A percentile compares a stretch with the other conserved stretches of the same genome.
Conservation (phyloP, 176 grass and related monocot genomes). For the Phoenix roebelenii region DNA sequence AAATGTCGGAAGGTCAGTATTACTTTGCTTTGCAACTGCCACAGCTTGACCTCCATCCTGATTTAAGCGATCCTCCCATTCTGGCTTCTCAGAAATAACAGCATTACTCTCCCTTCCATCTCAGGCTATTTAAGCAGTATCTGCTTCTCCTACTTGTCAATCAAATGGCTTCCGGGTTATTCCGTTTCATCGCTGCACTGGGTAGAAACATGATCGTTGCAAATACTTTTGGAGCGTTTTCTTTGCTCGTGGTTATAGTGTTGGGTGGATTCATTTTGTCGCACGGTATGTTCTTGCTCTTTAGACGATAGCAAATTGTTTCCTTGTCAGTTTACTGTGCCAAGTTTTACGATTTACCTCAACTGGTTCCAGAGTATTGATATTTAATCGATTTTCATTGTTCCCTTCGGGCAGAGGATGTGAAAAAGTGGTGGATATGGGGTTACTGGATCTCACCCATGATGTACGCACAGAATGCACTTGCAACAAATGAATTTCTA, state of each 20-base stretch:
- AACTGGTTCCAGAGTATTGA: too few species aligned
- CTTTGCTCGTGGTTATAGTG: slow-evolving; percentile 46
- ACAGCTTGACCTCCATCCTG: too few species aligned
- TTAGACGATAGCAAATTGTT: too few species aligned
- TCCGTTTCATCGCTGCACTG: slow-evolving; percentile 51
- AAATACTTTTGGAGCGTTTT: slow-evolving; percentile 48
- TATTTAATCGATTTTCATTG: too few species aligned
- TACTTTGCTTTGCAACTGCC: not conserved
- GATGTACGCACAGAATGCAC: slow-evolving; percentile 66
- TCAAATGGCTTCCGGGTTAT: slow-evolving; percentile 45
- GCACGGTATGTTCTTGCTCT: slow-evolving; percentile 33
- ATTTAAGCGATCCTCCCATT: too few species aligned
- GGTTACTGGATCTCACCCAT: slow-evolving; percentile 65
- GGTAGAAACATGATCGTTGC: slow-evolving; percentile 60
- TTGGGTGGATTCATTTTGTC: slow-evolving; percentile 67
- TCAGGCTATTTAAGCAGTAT: slow-evolving; percentile 61
- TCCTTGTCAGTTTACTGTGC: too few species aligned
- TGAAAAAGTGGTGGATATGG: slow-evolving; percentile 89
- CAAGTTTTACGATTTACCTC: too few species aligned
- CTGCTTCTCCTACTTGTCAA: slow-evolving; percentile 44
- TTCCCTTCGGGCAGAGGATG: slow-evolving; percentile 32
- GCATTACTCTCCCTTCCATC: too few species aligned
- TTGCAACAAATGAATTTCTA: slow-evolving; percentile 74
- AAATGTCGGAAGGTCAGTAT: slow-evolving; percentile 42
- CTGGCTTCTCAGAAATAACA: too few species aligned